Evolutionary conservation across 2,329 filamentous ascomycete species (phyloP), one percentile per base, ranked within the genome.

Genomic region (Venturia pyrina): DNA sequence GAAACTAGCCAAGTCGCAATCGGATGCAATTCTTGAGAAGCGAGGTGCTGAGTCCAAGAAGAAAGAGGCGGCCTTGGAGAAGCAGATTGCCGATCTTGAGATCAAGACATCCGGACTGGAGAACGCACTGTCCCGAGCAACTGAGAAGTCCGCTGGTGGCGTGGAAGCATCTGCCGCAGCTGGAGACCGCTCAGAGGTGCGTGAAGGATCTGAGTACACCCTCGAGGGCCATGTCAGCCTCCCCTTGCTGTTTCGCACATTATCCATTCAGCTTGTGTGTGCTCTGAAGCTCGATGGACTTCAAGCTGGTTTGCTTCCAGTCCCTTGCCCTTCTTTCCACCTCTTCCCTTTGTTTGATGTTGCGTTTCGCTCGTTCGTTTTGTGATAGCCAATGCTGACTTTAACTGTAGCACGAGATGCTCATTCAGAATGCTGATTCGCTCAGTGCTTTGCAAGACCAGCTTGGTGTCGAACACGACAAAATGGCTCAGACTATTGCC

Each of bases 301-400:
- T 24, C 53, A 59, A 59, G 53, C 53, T 37, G 53, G 53, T 59
- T 37, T 59, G 53, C 53, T 59, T 59, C 53, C 53, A 59, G 53
- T 59, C 32, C 28, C 53, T 37, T 59, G 53, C 32, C 32, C 53
- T 59, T 37, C 17, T 5, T n/a, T 59, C 17, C 53, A 34, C 53
- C 28, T 59, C 32, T 59, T 37, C 28, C 48, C 48, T 28, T 57
- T 57, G 28, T 57, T 34, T 37, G n/a, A 19, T 59, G 10, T 21
- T 37, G 17, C 2, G n/a, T 21, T 10, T 21, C 32, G 17, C 15
- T 59, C 32, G 28, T n/a, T n/a, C 53, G 32, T 21, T 59, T 59
- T 59, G 32, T 37, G 28, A 59, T 11, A 15, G 17, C 32, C 13
- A 34, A 8, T 37, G 17, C 53, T 59, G 53, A 59, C 53, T 37